phyloP scores from a whole-genome alignment of 176 grass and related monocot genomes.

The Pontederia crassipes region DNA sequence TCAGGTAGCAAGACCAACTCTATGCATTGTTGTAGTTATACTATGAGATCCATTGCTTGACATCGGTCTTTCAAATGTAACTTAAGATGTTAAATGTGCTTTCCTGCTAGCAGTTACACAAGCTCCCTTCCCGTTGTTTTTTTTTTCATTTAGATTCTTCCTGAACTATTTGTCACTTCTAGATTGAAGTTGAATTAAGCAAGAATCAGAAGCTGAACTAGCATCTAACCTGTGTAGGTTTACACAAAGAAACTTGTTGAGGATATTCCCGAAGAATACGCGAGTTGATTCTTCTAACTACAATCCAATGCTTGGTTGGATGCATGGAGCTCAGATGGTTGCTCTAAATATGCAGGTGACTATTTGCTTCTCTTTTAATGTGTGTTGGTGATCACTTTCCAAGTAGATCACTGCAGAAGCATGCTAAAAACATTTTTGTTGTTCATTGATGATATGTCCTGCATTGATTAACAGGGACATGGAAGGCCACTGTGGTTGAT shows the following conservation, averaged over 20 bases:
- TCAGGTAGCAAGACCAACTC: neutral
- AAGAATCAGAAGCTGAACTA: neutral
- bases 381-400: too few relatives aligned
- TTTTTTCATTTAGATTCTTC: too few relatives aligned
- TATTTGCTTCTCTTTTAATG: too few relatives aligned
- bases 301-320: slow-evolving; percentile 12
- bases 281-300: slow-evolving; percentile 11
- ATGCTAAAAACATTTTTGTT: too few relatives aligned
- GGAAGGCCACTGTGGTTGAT: slow-evolving; percentile 70
- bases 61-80: neutral
- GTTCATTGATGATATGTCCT: too few relatives aligned
- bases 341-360: slow-evolving; percentile 17
- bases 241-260: slow-evolving; percentile 9
- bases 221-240: neutral
- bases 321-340: slow-evolving; percentile 18
- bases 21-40: neutral
- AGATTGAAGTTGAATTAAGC: neutral
- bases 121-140: too few relatives aligned
- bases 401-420: too few relatives aligned
- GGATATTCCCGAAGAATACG: slow-evolving; percentile 1
- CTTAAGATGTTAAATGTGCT: too few relatives aligned
- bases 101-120: too few relatives aligned
- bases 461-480: slow-evolving; percentile 30
- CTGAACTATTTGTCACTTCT: neutral
- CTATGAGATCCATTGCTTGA: neutral